Base-by-base conservation (phyloP, 2,329 filamentous ascomycete species). In the Exophiala oligosperma region DNA sequence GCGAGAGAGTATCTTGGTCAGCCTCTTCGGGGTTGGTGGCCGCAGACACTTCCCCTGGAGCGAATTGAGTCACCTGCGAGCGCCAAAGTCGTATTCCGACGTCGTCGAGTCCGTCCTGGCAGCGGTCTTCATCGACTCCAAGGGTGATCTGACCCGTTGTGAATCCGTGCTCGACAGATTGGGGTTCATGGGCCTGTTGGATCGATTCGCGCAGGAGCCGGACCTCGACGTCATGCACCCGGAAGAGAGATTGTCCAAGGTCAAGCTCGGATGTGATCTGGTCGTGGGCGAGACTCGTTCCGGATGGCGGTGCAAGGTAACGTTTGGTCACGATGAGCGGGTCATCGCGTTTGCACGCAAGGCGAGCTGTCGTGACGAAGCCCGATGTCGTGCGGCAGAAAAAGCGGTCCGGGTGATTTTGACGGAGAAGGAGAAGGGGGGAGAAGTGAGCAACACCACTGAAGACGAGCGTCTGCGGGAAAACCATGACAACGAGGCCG, bases 11-110 rank as follows among this genome's bases (percentile, higher is more conserved):
- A 77, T 96, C 48, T 58, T 73, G 0, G 56, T 74, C 0, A 81
- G 78, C 0, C 75, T 96, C 8, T 75, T 96, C 8, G 49, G 73
- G 0, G 49, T 96, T 7, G 49, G 73, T 1, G 49, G 71, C 0
- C 82, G 81, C 0, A 61, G 64, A 0, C 72, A 76, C 14, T 95
- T 92, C 68, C 94, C 93, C 0, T 97, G 93, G 93, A 78, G 83
- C 1, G 72, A 85, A 0, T 82, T 97, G 0, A 78, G 85, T 0
- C 79, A 82, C 0, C 76, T 95, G 0, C 79, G 81, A 12, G 80
- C 86, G 0, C 84, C 84, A 14, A 97, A 97, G 69, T 89, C 90
- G 72, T 88, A 89, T 72, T 93, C 89, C 0, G 92, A 97, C 71
- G 75, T 97, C 6, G 79, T 97, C 8, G 93, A 97, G 75, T 84